A percentile compares a stretch with the other conserved stretches of the same genome.
Conservation (phyloP, 2,329 filamentous ascomycete genomes). For the Immersiporthe knoxdaviesiana region DNA sequence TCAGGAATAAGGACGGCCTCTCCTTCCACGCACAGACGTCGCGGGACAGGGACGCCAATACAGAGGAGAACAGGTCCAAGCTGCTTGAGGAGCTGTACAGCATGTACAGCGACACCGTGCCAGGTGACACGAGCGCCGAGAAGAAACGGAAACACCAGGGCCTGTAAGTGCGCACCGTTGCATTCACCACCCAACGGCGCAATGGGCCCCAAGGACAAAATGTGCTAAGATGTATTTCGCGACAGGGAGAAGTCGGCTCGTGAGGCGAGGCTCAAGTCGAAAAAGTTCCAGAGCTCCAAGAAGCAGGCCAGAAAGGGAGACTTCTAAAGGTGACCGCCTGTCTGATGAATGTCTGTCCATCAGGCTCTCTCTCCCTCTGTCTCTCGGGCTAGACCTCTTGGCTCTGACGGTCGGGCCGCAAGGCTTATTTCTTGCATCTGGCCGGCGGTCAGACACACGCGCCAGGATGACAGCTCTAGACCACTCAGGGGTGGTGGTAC, state of each 20-base stretch:
- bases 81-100: slow-evolving; percentile 51
- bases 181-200: background rate
- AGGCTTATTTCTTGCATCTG: background rate
- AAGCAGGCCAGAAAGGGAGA: slow-evolving; percentile 39
- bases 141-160: slow-evolving; percentile 54
- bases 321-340: slow-evolving; percentile 3
- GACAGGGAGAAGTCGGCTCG: slow-evolving; percentile 53
- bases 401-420: background rate
- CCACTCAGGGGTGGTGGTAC: slow-evolving; percentile 18
- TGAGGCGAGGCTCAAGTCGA: slow-evolving; percentile 48
- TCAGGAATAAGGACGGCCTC: slow-evolving; percentile 53
- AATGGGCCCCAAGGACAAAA: background rate
- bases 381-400: background rate
- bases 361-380: too few relatives aligned
- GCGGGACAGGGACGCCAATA: slow-evolving; percentile 55
- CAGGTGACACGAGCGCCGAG: slow-evolving; percentile 49
- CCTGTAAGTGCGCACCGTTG: slow-evolving; percentile 43
- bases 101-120: slow-evolving; percentile 52
- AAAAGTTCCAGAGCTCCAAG: slow-evolving; percentile 55
- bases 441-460: background rate
- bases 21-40: slow-evolving; percentile 59
- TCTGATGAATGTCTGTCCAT: background rate
- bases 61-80: slow-evolving; percentile 54
- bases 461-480: slow-evolving; percentile 26
- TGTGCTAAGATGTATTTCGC: slow-evolving; percentile 23